A percentile compares a stretch with the other conserved stretches of the same genome.
These are phyloP conservation scores for Nitzschia inconspicua DNA, from an alignment of 108 stramenopile genomes.

Conservation along the genomic window DNA sequence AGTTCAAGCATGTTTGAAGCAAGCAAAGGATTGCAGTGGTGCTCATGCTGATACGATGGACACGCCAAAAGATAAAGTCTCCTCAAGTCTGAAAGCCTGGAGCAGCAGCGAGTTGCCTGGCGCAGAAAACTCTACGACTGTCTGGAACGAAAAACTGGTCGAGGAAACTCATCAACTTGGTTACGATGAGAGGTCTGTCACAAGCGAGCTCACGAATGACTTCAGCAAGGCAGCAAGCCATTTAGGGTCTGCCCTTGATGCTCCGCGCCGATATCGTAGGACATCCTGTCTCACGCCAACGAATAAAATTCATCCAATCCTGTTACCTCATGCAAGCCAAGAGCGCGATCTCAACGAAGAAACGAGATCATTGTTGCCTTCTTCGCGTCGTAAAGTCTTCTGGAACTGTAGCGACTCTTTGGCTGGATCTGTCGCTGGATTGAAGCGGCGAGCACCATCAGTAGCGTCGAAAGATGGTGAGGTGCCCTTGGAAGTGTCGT, in stretches of 20 bases:
- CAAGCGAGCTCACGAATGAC: slow-evolving; percentile 11
- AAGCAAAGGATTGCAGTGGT: not conserved
- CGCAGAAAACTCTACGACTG: not conserved
- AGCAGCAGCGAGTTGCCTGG: not conserved
- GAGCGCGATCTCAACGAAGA: not conserved
- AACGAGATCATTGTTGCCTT: not conserved
- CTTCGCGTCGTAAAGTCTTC: not conserved
- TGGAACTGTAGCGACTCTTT: slow-evolving; percentile 6
- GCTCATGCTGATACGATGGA: not conserved
- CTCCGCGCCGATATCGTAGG: not conserved
- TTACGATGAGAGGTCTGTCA: slow-evolving; percentile 4
- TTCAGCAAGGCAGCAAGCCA: not conserved
- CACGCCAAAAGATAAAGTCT: not conserved
- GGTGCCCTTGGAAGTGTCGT: slow-evolving; percentile 1
- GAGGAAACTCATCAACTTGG: too few species aligned
- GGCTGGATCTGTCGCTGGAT: slow-evolving; percentile 1
- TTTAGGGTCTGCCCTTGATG: too few species aligned
- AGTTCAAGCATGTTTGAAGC: slow-evolving; percentile 9
- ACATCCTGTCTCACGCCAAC: not conserved
- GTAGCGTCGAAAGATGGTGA: not conserved
- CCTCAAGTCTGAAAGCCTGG: not conserved
- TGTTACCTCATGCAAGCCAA: too few species aligned
- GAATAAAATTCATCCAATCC: not conserved
- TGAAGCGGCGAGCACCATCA: not conserved
- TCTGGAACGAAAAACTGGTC: not conserved